These are phyloP conservation scores for Penstemon davidsonii DNA, from an alignment of 257 asterid genomes.

Conservation along the genomic window DNA sequence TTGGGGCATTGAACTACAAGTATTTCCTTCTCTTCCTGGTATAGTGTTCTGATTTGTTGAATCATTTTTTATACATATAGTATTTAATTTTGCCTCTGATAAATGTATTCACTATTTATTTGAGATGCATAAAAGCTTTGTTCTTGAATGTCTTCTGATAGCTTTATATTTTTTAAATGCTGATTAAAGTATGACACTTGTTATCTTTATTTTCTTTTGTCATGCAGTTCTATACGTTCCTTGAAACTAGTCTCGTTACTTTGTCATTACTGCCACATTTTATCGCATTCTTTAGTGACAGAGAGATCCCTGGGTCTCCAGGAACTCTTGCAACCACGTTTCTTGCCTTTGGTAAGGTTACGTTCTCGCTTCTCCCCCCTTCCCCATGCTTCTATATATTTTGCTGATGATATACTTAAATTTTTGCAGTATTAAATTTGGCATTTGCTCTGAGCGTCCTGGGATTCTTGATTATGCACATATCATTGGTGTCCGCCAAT, in stretches of 20 bases:
- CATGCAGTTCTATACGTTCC: conserved; percentile 47
- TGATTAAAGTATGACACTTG: conserved; percentile 9
- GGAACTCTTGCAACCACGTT: conserved; percentile 65
- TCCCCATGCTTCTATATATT: not conserved
- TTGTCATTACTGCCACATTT: conserved; percentile 57
- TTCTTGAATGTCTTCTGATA: not conserved
- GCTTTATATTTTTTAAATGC: not conserved
- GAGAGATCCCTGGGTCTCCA: conserved; percentile 65
- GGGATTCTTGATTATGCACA: conserved; percentile 71
- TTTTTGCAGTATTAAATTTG: conserved; percentile 59
- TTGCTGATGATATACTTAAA: conserved; percentile 20
- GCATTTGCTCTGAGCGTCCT: conserved; percentile 74
- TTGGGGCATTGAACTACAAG: conserved; percentile 97
- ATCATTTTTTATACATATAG: not conserved
- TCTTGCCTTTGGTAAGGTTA: conserved; percentile 52
- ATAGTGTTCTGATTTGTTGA: conserved; percentile 24
- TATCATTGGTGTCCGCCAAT: conserved; percentile 63
- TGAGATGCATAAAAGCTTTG: too few species aligned
- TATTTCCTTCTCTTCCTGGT: conserved; percentile 98
- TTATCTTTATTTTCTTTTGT: not conserved
- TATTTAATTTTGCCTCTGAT: too few species aligned
- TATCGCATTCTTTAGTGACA: conserved; percentile 62
- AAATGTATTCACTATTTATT: too few species aligned
- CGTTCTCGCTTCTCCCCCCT: not conserved
- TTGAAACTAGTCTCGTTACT: conserved; percentile 60